Percentiles rank a stretch among this genome's conserved stretches.
phyloP scores from a whole-genome alignment of 257 asterid species.

The Fraxinus americana region DNA sequence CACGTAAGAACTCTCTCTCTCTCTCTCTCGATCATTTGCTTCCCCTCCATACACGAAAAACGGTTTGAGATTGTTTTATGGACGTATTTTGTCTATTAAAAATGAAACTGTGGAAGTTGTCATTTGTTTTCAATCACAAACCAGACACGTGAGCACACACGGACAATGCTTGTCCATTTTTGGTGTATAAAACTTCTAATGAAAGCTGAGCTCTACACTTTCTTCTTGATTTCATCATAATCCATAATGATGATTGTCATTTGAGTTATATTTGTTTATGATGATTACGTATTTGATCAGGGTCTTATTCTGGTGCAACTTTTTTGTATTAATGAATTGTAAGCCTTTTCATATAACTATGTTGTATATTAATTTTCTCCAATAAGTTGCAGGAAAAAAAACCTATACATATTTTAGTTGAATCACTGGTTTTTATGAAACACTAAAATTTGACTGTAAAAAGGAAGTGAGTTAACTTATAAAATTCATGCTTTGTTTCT shows the following conservation, averaged over 20 bases:
- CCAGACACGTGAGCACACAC: no score
- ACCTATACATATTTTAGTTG: neutral
- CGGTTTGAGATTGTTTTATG: neutral
- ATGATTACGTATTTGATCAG: neutral
- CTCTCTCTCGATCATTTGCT: neutral
- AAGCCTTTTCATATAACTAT: neutral
- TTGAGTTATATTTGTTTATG: neutral
- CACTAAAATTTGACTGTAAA: no score
- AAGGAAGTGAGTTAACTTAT: no score
- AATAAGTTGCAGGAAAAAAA: neutral
- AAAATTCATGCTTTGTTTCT: no score
- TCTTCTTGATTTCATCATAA: neutral
- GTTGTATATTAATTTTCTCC: neutral
- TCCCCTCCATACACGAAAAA: no score
- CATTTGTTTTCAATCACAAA: no score
- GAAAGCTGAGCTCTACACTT: neutral
- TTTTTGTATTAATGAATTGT: neutral
- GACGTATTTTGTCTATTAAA: neutral
- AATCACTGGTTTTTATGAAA: neutral
- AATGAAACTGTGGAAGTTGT: neutral
- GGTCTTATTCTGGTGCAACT: neutral
- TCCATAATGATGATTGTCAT: neutral
- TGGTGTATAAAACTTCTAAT: neutral
- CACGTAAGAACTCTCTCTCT: slow-evolving; percentile 60
- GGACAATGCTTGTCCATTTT: no score